phyloP scores from a whole-genome alignment of 352 stramenopile species.

The Phytophthora palmivora region DNA sequence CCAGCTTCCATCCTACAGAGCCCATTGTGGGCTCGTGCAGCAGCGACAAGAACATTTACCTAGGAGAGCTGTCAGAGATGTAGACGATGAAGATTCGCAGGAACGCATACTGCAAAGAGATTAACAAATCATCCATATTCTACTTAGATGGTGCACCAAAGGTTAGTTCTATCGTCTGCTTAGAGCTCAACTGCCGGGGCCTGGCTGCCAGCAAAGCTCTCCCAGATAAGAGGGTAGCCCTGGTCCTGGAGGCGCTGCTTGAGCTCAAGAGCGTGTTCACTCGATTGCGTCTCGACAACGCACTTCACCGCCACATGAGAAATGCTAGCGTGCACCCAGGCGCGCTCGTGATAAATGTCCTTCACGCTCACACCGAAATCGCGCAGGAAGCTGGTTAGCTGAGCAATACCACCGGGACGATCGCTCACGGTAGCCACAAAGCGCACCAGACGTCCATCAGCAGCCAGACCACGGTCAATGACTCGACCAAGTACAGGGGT shows the following conservation, averaged over 20 bases:
- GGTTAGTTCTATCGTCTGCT: slow-evolving; percentile 25
- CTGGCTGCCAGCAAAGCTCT: slow-evolving; percentile 36
- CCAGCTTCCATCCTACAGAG: slow-evolving; percentile 89
- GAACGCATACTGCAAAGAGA: slow-evolving; percentile 15
- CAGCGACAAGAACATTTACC: slow-evolving; percentile 89
- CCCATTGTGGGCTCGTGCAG: slow-evolving; percentile 87
- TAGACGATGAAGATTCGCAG: slow-evolving; percentile 21
- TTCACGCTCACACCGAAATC: slow-evolving; percentile 94
- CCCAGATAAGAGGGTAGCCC: slow-evolving; percentile 92
- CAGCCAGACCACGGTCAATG: slow-evolving; percentile 97
- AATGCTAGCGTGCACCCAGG: slow-evolving; percentile 95
- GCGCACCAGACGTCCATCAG: slow-evolving; percentile 95
- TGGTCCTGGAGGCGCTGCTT: slow-evolving; percentile 84
- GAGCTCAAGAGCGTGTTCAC: slow-evolving; percentile 91
- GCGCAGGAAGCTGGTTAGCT: slow-evolving; percentile 91
- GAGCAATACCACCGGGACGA: slow-evolving; percentile 93
- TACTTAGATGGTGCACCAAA: slow-evolving; percentile 31
- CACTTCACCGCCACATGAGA: slow-evolving; percentile 97
- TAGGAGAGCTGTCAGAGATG: slow-evolving; percentile 75
- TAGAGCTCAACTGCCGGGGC: slow-evolving; percentile 39
- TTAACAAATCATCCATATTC: slow-evolving; percentile 40
- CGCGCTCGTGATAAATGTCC: slow-evolving; percentile 98
- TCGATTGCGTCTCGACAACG: slow-evolving; percentile 95
- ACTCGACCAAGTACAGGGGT: slow-evolving; percentile 95
- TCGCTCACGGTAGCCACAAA: slow-evolving; percentile 98